Evolutionary conservation across 345 rosid genomes (phyloP), one percentile per base, ranked within the genome.

Genomic region (Clausena lansium): DNA sequence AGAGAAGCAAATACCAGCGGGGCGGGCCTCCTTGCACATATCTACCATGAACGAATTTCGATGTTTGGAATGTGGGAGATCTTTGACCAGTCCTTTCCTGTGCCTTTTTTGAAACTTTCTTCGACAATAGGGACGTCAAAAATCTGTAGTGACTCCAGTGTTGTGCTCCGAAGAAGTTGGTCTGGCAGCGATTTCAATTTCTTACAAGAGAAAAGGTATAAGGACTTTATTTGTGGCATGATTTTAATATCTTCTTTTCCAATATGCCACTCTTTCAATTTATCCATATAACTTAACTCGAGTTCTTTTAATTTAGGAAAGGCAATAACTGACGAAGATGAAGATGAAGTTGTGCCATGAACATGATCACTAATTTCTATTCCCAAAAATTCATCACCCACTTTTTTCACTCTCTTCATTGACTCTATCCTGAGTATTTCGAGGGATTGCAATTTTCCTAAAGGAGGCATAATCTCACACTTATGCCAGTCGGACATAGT

Each of bases 221-320:
- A 62, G 36, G 1, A 11, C 2, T 27, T 32, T 2, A 62, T 20
- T 10, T 14, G 7, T 13, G 66, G 66, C 66, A 62, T 28, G 36
- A 62, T 28, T 62, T 2, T 62, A 62, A 28, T 62, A 62, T 13
- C 66, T 28, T 28, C 9, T 62, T 62, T 32, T 62, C 7, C 36
- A 27, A 28, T 13, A 63, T 63, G 24, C 39, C 39, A 63, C 39
- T 32, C 60, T 22, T 57, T 24, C 41, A 7, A 33, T 15, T 32
- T 4, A 17, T 6, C 1, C 41, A 32, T 17, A 17, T 0, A 1
- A 10, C 0, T 0, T 9, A 65, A 2, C 0, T 0, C 0, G 14
- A 65, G 39, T 4, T 0, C 0, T 35, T 65, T 35, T 4, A 35
- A 35, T 5, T 35, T 65, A 1, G 69, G 69, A 7, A 35, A 65